phyloP scores from a whole-genome alignment of 352 stramenopile species.

The Phytophthora macrochlamydospora region DNA sequence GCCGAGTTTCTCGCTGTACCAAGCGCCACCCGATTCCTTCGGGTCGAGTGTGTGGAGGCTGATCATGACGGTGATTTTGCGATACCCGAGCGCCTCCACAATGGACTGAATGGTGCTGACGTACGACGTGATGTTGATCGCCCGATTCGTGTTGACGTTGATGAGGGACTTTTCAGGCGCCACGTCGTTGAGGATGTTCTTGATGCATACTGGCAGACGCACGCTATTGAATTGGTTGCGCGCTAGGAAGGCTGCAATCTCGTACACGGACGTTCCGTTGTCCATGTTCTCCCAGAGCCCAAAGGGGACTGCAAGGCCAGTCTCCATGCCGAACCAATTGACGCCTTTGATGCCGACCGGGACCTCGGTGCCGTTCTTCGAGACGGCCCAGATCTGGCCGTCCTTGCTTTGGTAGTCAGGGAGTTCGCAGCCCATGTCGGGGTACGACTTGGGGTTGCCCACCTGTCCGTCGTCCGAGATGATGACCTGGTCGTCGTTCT shows the following conservation, averaged over 20 bases:
- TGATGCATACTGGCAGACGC: slow-evolving; percentile 64
- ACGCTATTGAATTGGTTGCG: slow-evolving; percentile 78
- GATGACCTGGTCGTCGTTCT: slow-evolving; percentile 36
- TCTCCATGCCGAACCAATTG: slow-evolving; percentile 86
- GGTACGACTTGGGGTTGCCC: slow-evolving; percentile 62
- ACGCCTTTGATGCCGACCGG: slow-evolving; percentile 60
- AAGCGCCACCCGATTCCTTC: slow-evolving; percentile 55
- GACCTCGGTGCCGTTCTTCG: slow-evolving; percentile 63
- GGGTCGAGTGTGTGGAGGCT: slow-evolving; percentile 66
- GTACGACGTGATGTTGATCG: slow-evolving; percentile 66
- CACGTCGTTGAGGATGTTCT: slow-evolving; percentile 56
- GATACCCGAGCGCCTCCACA: slow-evolving; percentile 60
- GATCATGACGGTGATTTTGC: slow-evolving; percentile 64
- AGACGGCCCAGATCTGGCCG: slow-evolving; percentile 46
- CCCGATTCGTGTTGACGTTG: slow-evolving; percentile 69
- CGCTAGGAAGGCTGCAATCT: slow-evolving; percentile 61
- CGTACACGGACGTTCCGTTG: slow-evolving; percentile 68
- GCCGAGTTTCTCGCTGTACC: slow-evolving; percentile 56
- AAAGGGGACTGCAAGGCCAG: slow-evolving; percentile 55
- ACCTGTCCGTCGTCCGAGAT: slow-evolving; percentile 57
- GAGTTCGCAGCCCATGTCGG: slow-evolving; percentile 52
- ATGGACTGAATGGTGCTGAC: slow-evolving; percentile 61
- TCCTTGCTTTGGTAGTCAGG: slow-evolving; percentile 71
- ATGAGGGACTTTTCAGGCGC: slow-evolving; percentile 54
- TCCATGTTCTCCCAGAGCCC: slow-evolving; percentile 73